Conservation (phyloP, 805 yeast species). For the Candida tallmaniae region DNA sequence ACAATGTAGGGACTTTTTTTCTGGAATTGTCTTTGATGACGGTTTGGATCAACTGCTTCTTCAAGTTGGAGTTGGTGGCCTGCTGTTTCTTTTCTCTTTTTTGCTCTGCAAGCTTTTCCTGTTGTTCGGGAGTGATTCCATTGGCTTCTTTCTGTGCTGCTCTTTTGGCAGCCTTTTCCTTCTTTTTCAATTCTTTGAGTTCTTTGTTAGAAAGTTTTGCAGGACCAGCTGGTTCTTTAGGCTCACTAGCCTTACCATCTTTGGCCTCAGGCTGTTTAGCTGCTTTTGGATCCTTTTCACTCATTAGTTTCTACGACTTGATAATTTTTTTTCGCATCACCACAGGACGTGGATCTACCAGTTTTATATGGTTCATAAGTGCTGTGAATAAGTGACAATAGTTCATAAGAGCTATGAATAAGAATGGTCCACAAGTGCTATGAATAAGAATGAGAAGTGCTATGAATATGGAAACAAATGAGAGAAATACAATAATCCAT, state of each 20-base stretch:
- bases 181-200: slow-evolving; percentile 79
- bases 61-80: slow-evolving; percentile 47
- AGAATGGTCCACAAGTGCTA: too few relatives aligned
- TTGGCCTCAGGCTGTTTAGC: neutral
- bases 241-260: neutral
- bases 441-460: too few relatives aligned
- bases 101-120: slow-evolving; percentile 37
- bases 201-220: slow-evolving; percentile 62
- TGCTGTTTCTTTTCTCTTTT: slow-evolving; percentile 41
- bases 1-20: slow-evolving; percentile 57
- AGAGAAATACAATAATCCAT: too few relatives aligned
- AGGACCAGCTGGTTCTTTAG: slow-evolving; percentile 1
- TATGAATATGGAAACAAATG: too few relatives aligned
- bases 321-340: too few relatives aligned
- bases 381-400: neutral
- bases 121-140: slow-evolving; percentile 48
- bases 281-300: slow-evolving; percentile 1
- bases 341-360: too few relatives aligned
- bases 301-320: too few relatives aligned
- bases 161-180: slow-evolving; percentile 87
- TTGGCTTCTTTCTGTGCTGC: slow-evolving; percentile 78
- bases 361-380: neutral
- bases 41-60: slow-evolving; percentile 22
- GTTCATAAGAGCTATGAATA: too few relatives aligned
- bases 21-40: slow-evolving; percentile 19